phyloP scores from a whole-genome alignment of 108 stramenopile species.

The Cyclotella choctawhatcheeana region DNA sequence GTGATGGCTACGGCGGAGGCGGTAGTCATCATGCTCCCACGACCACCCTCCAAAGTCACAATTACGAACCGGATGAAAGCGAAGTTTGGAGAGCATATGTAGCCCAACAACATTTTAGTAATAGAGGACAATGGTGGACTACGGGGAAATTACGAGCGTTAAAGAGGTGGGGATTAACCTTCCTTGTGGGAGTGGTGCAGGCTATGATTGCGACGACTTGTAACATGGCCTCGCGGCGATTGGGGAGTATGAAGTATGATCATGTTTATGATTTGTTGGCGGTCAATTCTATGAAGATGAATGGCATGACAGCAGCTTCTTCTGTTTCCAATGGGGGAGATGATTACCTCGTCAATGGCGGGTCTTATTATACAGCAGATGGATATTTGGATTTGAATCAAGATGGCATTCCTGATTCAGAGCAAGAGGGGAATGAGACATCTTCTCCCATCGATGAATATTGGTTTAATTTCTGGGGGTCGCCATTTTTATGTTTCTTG shows the following conservation, averaged over 20 bases:
- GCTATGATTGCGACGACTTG: conserved; percentile 73
- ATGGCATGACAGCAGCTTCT: neutral
- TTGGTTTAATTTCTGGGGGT: conserved; percentile 52
- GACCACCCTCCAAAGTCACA: conserved; percentile 69
- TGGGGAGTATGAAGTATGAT: conserved; percentile 70
- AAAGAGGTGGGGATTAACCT: conserved; percentile 84
- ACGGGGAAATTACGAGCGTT: conserved; percentile 79
- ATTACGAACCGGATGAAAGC: conserved; percentile 89
- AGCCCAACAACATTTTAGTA: conserved; percentile 81
- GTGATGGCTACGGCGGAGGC: conserved; percentile 69
- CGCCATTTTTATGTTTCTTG: conserved; percentile 78
- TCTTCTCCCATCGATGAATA: conserved; percentile 28
- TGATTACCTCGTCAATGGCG: conserved; percentile 14
- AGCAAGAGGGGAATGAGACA: conserved; percentile 16
- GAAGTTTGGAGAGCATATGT: conserved; percentile 89
- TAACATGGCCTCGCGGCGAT: conserved; percentile 58
- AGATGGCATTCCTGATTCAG: conserved; percentile 44
- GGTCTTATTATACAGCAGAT: conserved; percentile 55
- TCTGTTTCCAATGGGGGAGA: neutral
- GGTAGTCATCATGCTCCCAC: conserved; percentile 14
- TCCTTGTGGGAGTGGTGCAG: conserved; percentile 82
- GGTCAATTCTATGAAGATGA: conserved; percentile 6
- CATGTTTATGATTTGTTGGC: conserved; percentile 75
- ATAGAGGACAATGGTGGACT: conserved; percentile 94
- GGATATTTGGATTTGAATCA: conserved; percentile 51